Conservation (phyloP, 1,284 basidiomycete genomes). For the Puccinia novopanici region DNA sequence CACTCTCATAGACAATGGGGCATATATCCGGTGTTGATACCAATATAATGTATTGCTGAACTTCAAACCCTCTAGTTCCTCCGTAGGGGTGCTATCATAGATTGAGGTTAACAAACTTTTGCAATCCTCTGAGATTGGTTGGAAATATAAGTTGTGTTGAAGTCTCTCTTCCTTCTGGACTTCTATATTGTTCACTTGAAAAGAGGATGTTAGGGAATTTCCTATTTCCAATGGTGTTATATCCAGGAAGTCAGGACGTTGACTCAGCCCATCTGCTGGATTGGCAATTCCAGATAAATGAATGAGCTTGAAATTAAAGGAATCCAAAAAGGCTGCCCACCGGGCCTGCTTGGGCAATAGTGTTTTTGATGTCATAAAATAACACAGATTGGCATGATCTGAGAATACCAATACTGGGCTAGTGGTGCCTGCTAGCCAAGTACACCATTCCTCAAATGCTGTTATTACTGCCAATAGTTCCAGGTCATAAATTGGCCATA, state of each 20-base stretch:
- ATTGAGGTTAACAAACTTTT: neutral
- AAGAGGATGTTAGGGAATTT: neutral
- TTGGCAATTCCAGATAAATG: constrained; percentile 18
- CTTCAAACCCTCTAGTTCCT: too few species aligned
- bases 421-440: constrained; percentile 24
- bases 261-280: neutral
- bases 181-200: too few species aligned
- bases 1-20: neutral
- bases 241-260: neutral
- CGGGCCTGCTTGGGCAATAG: constrained; percentile 9
- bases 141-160: constrained; percentile 4
- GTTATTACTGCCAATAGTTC: constrained; percentile 10
- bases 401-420: constrained; percentile 26
- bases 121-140: neutral
- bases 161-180: too few species aligned
- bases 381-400: constrained; percentile 40
- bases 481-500: constrained; percentile 16
- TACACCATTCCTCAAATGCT: constrained; percentile 11
- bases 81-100: too few species aligned
- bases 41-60: neutral
- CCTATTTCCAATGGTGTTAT: neutral
- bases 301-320: too few species aligned
- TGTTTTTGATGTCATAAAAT: constrained; percentile 25
- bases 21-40: neutral
- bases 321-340: too few species aligned